Evolutionary conservation across 805 yeast species (phyloP).

Genomic region (Barnettozyma californica): DNA sequence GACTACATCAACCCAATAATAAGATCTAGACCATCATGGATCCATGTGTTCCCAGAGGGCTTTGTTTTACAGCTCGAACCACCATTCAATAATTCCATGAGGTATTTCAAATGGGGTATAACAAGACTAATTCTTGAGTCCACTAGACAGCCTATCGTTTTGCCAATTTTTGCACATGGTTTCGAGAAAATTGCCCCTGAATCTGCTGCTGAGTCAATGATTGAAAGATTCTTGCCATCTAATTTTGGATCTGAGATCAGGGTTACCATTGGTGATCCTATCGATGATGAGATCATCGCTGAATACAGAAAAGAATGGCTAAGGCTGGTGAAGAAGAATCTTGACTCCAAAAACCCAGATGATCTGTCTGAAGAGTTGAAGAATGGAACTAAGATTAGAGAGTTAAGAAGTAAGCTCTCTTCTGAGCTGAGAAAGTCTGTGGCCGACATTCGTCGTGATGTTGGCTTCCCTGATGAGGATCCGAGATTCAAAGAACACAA

Average conservation of each 20-base stretch:
- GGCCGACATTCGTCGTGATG: conserved; percentile 36
- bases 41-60: conserved; percentile 94
- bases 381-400: conserved; percentile 57
- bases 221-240: conserved; percentile 54
- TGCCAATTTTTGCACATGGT: conserved; percentile 84
- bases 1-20: conserved; percentile 49
- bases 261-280: conserved; percentile 65
- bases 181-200: conserved; percentile 87
- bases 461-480: conserved; percentile 57
- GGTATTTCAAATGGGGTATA: conserved; percentile 95
- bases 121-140: conserved; percentile 79
- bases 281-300: conserved; percentile 56
- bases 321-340: conserved; percentile 47
- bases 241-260: conserved; percentile 63
- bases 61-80: conserved; percentile 80
- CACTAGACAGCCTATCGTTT: conserved; percentile 74
- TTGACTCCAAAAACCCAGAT: conserved; percentile 42
- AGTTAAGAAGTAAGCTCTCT: conserved; percentile 67
- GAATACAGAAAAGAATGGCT: conserved; percentile 68
- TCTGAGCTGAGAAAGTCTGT: conserved; percentile 61
- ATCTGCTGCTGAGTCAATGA: conserved; percentile 40
- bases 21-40: conserved; percentile 73
- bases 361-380: conserved; percentile 61
- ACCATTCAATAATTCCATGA: conserved; percentile 81
- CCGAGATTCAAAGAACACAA: conserved; percentile 57